These are phyloP conservation scores for Aeschynomene evenia DNA, from an alignment of 306 rosid genomes.

Conservation along the genomic window DNA sequence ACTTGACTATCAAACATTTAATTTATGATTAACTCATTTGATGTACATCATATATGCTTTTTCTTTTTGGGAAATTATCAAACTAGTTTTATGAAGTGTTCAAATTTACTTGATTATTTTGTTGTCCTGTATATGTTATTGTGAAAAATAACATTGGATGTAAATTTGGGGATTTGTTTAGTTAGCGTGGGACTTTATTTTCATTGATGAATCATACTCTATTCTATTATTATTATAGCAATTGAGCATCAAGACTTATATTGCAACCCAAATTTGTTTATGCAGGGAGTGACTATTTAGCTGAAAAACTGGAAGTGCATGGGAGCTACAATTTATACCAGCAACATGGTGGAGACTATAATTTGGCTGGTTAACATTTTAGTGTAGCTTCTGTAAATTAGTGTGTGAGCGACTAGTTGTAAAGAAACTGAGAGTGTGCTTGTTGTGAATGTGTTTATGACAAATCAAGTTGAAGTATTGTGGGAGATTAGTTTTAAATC, in stretches of 20 bases:
- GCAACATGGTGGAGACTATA: slow-evolving; percentile 60
- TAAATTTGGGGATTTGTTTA: neutral
- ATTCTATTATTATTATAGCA: neutral
- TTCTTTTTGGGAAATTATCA: neutral
- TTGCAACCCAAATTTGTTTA: neutral
- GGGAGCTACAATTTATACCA: slow-evolving; percentile 59
- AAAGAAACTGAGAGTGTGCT: slow-evolving; percentile 22
- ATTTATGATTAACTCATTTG: too few species aligned
- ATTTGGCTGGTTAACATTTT: slow-evolving; percentile 49
- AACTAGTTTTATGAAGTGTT: neutral
- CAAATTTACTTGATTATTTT: neutral
- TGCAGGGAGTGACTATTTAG: slow-evolving; percentile 65
- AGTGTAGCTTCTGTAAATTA: slow-evolving; percentile 22
- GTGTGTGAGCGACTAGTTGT: slow-evolving; percentile 28
- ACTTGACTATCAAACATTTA: neutral
- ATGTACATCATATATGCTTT: too few species aligned
- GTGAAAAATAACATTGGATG: neutral
- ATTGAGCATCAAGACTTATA: slow-evolving; percentile 7
- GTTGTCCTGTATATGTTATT: slow-evolving; percentile 1
- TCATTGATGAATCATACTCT: neutral
- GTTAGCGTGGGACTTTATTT: neutral
- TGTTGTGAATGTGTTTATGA: slow-evolving; percentile 11
- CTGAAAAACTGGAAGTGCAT: slow-evolving; percentile 66
- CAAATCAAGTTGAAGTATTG: neutral
- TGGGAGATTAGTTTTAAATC: neutral